Evolutionary conservation across 306 rosid genomes (phyloP).

Genomic region (Prosopis cineraria): DNA sequence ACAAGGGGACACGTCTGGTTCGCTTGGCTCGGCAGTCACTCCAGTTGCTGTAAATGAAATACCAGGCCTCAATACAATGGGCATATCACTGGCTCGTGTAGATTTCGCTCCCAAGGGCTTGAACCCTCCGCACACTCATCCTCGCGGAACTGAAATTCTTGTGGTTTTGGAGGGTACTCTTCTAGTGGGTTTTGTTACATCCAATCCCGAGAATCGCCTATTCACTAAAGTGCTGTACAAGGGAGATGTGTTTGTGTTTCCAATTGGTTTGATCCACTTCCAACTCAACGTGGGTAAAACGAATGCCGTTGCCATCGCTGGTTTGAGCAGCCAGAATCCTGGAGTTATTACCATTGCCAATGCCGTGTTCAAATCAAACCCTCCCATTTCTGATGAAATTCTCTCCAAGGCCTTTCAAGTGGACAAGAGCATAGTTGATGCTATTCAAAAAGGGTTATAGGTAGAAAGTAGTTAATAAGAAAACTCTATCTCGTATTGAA

Average conservation of each 20-base stretch:
- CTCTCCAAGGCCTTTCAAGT: constrained; percentile 46
- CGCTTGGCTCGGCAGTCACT: constrained; percentile 15
- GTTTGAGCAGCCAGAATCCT: constrained; percentile 29
- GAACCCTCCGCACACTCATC: neutral
- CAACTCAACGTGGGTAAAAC: constrained; percentile 30
- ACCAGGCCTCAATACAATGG: constrained; percentile 26
- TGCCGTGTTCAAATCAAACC: constrained; percentile 38
- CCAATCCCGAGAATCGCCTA: neutral
- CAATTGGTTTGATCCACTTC: constrained; percentile 27
- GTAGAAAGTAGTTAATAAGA: too few relatives aligned
- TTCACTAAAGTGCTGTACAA: neutral
- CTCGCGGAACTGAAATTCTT: neutral
- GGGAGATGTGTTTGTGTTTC: constrained; percentile 15
- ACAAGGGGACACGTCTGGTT: constrained; percentile 12
- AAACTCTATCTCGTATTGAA: too few relatives aligned
- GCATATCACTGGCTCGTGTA: constrained; percentile 30
- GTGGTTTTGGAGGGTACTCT: constrained; percentile 38
- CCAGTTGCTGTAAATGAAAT: neutral
- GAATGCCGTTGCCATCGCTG: constrained; percentile 34
- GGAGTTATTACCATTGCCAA: constrained; percentile 31
- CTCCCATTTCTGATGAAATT: constrained; percentile 30
- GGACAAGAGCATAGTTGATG: constrained; percentile 1
- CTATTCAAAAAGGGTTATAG: constrained; percentile 34
- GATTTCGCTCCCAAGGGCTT: neutral
- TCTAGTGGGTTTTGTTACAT: constrained; percentile 21